Base-by-base conservation (phyloP, 257 asterid genomes). In the Plantago ovata region DNA sequence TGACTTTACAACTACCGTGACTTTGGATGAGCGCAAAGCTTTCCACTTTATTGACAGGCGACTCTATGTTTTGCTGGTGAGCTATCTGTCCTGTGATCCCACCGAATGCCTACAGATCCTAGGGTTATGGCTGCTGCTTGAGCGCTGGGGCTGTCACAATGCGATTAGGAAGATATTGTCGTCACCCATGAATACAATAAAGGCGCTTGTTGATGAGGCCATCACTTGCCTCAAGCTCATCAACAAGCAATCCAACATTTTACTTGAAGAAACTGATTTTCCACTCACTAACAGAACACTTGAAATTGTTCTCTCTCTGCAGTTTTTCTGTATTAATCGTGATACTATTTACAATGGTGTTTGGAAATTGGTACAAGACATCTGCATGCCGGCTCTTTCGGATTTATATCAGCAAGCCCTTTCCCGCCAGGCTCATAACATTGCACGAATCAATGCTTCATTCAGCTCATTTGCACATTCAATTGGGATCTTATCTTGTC, bases 51-150 rank as follows among this genome's bases (percentile, higher is more conserved):
- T 72, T 33, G 81, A 78, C 48, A 62, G 77, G 42, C 12, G 15
- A 16, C 71, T 81, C 22, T 81, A 56, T 47, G 54, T 57, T 11
- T 12, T 75, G 43, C 83, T 81, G 16, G 77, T 62, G 13, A 3
- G 24, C 1, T 68, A 71, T 6, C 75, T 81, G 1, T 28, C 58
- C 19, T 69, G 72, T 38, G 64, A 78, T 56, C 81, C 81, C 8
- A 11, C 54, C 3, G 77, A 65, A 36, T 63, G 75, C 6, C 56
- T 75, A 11, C 75, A 68, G 39, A 38, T 64, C 13, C 9, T 81
- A 68, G 75, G 77, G 20, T 40, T 81, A 2, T 75, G 81, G 81
- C 38, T 81, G 32, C 75, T 80, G 82, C 39, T 78, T 42, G 84
- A 81, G 69, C 45, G 50, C 21, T 3, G 33, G 9, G 72, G 71